Evolutionary conservation across 306 rosid genomes (phyloP).

Genomic region (Vigna angularis): DNA sequence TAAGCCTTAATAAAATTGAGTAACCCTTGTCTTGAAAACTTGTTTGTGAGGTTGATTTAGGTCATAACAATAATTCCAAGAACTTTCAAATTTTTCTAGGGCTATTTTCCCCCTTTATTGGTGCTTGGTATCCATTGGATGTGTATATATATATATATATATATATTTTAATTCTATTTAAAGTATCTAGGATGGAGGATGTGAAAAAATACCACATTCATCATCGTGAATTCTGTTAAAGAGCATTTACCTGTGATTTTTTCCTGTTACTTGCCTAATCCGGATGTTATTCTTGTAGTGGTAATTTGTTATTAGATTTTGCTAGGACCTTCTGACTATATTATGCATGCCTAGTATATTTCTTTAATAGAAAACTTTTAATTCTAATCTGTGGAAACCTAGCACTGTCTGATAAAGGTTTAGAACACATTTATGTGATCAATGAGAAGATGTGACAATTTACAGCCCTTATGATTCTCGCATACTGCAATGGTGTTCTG

Average conservation of each 20-base stretch:
- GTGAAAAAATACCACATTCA: not conserved
- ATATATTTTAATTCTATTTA: not conserved
- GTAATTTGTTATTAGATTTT: conserved; percentile 24
- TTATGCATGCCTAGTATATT: conserved; percentile 31
- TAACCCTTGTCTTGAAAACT: not conserved
- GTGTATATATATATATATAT: not conserved
- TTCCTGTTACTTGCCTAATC: not conserved
- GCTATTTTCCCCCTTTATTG: not conserved
- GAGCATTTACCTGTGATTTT: not conserved
- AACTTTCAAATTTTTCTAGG: conserved; percentile 21
- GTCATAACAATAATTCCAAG: not conserved
- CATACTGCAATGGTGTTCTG: conserved; percentile 27
- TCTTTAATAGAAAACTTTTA: conserved; percentile 16
- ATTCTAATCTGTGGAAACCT: conserved; percentile 20
- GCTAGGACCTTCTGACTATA: conserved; percentile 27
- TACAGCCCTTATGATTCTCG: conserved; percentile 1
- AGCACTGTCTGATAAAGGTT: conserved; percentile 31
- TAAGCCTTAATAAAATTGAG: not conserved
- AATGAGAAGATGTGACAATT: conserved; percentile 33
- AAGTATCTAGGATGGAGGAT: conserved; percentile 16
- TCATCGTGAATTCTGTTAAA: conserved; percentile 12
- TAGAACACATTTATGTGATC: conserved; percentile 30
- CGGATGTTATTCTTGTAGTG: not conserved
- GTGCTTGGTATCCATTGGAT: conserved; percentile 15
- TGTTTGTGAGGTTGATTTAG: not conserved